Base-by-base conservation (phyloP, 139 green algal species). In the Trebouxia sp. region DNA sequence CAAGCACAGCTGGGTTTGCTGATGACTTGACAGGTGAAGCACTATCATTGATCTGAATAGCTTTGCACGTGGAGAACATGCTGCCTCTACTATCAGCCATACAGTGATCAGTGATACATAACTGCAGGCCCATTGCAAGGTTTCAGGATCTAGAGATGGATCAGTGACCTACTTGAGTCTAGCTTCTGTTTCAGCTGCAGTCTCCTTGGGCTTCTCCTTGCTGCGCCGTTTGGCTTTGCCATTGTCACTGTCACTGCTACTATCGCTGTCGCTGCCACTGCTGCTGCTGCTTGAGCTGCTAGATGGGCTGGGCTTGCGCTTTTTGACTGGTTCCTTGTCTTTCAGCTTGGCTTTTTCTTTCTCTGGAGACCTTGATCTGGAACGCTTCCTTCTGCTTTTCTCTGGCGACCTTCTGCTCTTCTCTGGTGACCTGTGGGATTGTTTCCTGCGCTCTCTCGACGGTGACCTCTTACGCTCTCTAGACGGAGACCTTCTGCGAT, bases 211-310 rank as follows among this genome's bases (percentile, higher is more conserved):
- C 41, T 53, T 41, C 26, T 77, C 69, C 41, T 38, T 77, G 20
- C 39, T 77, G 14, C 69, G 42, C 41, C 69, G 53, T 20, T 10
- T 22, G 28, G 38, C 28, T 20, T 53, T 28, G 26, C 69, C 42
- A 37, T 35, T n/a, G 39, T 53, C 69, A 35, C 69, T 77, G 7
- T 77, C 69, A 56, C 43, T 38, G 41, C 41, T 77, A 37, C 69
- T 77, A 41, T 26, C 37, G 42, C 69, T 77, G 41, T 48, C 42
- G 5, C 39, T 77, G n/a, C 69, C 37, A 28, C 69, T 76, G 39
- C 67, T 76, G 67, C 67, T 76, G 67, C 35, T 35, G 66, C 66
- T 76, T 17, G 66, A 53, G 69, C 69, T 77, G 69, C 69, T 41
- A 28, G 26, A 41, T 0, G 37, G 37, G 22, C 37, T 24, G 28